A percentile compares a stretch with the other conserved stretches of the same genome.
Evolutionary conservation across 148 eudicot genomes (phyloP).

Genomic region (Salicornia ramosissima): DNA sequence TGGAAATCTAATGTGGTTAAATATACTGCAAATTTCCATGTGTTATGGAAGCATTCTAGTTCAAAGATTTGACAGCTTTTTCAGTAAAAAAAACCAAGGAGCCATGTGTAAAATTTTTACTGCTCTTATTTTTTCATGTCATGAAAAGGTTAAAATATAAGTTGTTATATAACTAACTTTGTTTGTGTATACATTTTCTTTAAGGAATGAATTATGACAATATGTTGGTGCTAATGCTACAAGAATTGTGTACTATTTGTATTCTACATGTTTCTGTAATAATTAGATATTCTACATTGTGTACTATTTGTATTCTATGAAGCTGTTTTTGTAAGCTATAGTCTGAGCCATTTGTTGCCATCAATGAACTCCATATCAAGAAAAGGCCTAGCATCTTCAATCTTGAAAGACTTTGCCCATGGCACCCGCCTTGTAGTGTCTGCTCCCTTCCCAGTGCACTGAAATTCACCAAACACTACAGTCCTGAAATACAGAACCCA

Average conservation of each 20-base stretch:
- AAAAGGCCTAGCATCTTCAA: conserved; percentile 47
- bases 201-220: background rate
- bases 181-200: background rate
- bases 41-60: background rate
- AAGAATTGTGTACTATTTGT: conserved; percentile 12
- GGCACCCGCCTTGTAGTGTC: conserved; percentile 40
- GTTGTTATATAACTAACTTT: background rate
- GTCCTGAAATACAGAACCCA: conserved; percentile 34
- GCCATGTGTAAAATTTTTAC: background rate
- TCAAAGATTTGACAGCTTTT: background rate
- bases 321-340: conserved; percentile 25
- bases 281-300: no score
- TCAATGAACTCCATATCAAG: conserved; percentile 53
- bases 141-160: background rate
- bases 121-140: background rate
- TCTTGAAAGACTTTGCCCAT: conserved; percentile 56
- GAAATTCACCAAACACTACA: conserved; percentile 69
- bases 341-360: conserved; percentile 74
- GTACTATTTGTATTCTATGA: conserved; percentile 5
- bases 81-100: background rate
- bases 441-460: conserved; percentile 73
- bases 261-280: conserved; percentile 24
- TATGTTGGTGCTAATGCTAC: background rate
- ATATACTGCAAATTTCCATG: background rate
- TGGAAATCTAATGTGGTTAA: background rate